Conservation (phyloP, 148 eudicot genomes). For the Cornus suecica region DNA sequence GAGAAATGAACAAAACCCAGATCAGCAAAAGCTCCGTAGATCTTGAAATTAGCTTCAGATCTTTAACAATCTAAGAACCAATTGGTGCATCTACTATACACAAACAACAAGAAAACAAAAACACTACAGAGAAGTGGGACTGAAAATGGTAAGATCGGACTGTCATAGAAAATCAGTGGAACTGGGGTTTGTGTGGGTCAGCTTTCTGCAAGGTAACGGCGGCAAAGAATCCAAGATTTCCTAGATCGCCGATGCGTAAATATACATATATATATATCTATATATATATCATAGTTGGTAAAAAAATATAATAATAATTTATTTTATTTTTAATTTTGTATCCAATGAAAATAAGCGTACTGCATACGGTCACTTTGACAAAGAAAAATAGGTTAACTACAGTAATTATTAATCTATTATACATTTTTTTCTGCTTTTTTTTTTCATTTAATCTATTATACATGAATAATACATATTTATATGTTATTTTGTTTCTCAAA, state of each 20-base stretch:
- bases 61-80: conserved; percentile 34
- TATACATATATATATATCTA: background rate
- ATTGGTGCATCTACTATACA: conserved; percentile 14
- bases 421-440: too few species aligned
- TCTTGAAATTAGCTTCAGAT: conserved; percentile 28
- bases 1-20: conserved; percentile 28
- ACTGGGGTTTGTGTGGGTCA: conserved; percentile 7
- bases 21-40: conserved; percentile 30
- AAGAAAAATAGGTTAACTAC: too few species aligned
- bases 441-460: too few species aligned
- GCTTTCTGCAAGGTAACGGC: conserved; percentile 11
- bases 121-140: background rate
- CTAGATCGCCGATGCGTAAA: background rate
- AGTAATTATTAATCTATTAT: too few species aligned
- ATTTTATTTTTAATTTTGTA: too few species aligned
- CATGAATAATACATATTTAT: too few species aligned
- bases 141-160: background rate
- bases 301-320: too few species aligned
- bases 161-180: background rate
- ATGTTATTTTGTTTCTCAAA: too few species aligned
- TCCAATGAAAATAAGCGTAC: too few species aligned
- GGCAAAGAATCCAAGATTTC: background rate
- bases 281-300: too few species aligned
- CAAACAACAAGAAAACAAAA: conserved; percentile 4
- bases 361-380: too few species aligned